Evolutionary conservation across 129 eudicot genomes (phyloP).

Genomic region (Flaveria robusta): DNA sequence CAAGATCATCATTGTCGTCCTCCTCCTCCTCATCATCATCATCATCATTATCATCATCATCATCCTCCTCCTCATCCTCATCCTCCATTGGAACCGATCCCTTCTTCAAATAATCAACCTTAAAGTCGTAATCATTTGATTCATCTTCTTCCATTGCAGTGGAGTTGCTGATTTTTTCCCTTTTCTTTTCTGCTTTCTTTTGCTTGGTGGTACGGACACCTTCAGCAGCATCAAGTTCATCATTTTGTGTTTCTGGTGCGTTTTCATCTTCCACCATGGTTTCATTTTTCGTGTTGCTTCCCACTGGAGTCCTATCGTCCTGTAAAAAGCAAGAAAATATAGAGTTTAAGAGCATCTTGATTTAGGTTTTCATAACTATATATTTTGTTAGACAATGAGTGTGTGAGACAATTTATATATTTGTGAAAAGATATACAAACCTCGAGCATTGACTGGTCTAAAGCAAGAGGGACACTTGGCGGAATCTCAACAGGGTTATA

Average conservation of each 20-base stretch:
- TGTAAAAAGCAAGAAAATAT: conserved; percentile 12
- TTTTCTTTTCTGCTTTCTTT: conserved; percentile 64
- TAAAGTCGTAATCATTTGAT: conserved; percentile 52
- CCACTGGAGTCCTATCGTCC: conserved; percentile 22
- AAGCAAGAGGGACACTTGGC: conserved; percentile 59
- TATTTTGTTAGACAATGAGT: no score
- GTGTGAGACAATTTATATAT: no score
- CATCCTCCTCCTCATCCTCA: conserved; percentile 53
- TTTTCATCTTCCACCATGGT: conserved; percentile 59
- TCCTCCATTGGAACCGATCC: conserved; percentile 47
- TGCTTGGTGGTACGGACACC: conserved; percentile 61
- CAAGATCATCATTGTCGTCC: conserved; percentile 15
- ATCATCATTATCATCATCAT: conserved; percentile 53
- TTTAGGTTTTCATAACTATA: no score
- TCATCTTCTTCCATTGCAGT: conserved; percentile 37
- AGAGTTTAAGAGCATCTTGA: not conserved
- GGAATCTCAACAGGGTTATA: conserved; percentile 81
- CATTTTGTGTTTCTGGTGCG: conserved; percentile 48
- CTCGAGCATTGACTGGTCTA: conserved; percentile 78
- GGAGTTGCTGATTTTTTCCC: conserved; percentile 41
- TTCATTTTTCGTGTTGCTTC: conserved; percentile 26
- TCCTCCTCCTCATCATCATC: conserved; percentile 46
- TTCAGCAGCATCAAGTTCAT: conserved; percentile 53
- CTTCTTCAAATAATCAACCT: conserved; percentile 67
- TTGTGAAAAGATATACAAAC: conserved; percentile 41